These are phyloP conservation scores for Alisma plantagoaquatica DNA, from an alignment of 106 monocot species.

Conservation along the genomic window DNA sequence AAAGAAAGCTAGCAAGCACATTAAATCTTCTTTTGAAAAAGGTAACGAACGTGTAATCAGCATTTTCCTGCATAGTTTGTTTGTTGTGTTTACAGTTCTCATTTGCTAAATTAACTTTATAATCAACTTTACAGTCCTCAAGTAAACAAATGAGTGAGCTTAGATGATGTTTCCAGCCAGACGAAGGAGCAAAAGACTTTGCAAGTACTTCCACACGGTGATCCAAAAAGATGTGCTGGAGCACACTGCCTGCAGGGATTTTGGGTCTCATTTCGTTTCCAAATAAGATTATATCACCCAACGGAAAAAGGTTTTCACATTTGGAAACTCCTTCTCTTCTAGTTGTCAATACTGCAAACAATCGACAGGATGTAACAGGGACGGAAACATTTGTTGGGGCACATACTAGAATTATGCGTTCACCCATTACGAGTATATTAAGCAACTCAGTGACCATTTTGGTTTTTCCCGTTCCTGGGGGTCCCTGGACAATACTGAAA, in stretches of 20 bases:
- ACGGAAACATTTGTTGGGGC: constrained; percentile 27
- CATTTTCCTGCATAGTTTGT: too few relatives aligned
- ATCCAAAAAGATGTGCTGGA: constrained; percentile 16
- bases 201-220: constrained; percentile 7
- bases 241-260: constrained; percentile 2
- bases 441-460: constrained; percentile 28
- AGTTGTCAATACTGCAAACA: constrained; percentile 11
- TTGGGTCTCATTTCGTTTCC: constrained; percentile 24
- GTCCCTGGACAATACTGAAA: constrained; percentile 31
- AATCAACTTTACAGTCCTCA: constrained; percentile 10
- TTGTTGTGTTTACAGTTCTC: too few relatives aligned
- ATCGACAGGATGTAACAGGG: constrained; percentile 11
- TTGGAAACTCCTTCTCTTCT: neutral
- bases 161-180: constrained; percentile 16
- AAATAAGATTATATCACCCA: constrained; percentile 26
- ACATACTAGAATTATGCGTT: constrained; percentile 12
- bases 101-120: constrained; percentile 12
- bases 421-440: constrained; percentile 1
- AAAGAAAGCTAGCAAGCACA: neutral
- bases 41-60: constrained; percentile 7
- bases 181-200: constrained; percentile 4
- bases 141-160: constrained; percentile 12
- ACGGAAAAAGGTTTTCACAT: neutral
- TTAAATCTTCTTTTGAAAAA: constrained; percentile 24
- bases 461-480: constrained; percentile 46